phyloP scores from a whole-genome alignment of 257 asterid species.

The Penstemon barbatus region DNA sequence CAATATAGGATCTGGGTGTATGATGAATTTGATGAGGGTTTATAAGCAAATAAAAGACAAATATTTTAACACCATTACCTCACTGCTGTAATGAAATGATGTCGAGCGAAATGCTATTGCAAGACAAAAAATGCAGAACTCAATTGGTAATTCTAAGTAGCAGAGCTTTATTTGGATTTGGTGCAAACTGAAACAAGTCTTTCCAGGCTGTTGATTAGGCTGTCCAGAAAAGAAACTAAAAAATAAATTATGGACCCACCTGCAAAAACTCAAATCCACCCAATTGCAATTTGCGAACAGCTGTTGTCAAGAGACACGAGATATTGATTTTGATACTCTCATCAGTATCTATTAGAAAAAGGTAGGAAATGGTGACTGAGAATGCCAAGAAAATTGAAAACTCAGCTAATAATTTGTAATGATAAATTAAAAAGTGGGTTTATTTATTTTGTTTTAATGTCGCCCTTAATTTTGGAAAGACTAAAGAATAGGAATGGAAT shows the following conservation, averaged over 20 bases:
- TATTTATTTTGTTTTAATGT: too few species aligned
- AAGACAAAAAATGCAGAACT: conserved; percentile 23
- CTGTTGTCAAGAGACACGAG: conserved; percentile 44
- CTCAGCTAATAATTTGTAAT: conserved; percentile 6
- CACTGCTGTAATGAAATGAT: neutral
- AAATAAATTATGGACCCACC: conserved; percentile 45
- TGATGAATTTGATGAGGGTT: conserved; percentile 26
- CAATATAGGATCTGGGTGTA: neutral
- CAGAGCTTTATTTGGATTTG: conserved; percentile 33
- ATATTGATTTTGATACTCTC: neutral
- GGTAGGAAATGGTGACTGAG: conserved; percentile 23
- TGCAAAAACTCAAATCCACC: conserved; percentile 27
- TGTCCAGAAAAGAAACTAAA: conserved; percentile 46
- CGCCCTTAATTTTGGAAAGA: too few species aligned
- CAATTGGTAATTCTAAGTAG: conserved; percentile 21
- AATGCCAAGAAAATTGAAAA: conserved; percentile 29
- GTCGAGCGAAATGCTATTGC: conserved; percentile 31
- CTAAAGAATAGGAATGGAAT: too few species aligned
- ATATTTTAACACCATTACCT: conserved; percentile 34
- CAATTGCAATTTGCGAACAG: conserved; percentile 37
- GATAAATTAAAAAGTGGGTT: too few species aligned
- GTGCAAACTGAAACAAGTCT: conserved; percentile 50
- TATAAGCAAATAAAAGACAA: conserved; percentile 14
- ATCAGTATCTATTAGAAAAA: too few species aligned
- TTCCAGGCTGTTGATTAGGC: conserved; percentile 78